Evolutionary conservation across 345 rosid species (phyloP), one percentile per base, ranked within the genome.

Genomic region (Alliaria petiolata): DNA sequence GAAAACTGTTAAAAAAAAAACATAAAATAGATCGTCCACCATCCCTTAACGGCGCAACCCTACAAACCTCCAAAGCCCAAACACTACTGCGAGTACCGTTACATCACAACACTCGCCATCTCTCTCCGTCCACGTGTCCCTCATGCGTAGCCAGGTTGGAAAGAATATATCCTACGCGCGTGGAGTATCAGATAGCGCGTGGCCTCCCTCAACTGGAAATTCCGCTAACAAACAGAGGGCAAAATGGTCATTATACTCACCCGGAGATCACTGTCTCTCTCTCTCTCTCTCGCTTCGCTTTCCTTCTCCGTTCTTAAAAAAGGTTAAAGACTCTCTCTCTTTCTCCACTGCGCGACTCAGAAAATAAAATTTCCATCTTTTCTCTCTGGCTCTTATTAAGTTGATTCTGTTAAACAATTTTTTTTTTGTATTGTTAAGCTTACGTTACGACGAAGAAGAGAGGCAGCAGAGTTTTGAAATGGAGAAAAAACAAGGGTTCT

Each of bases 401-500:
- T 8, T 11, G 5, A 8, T 28, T 69, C 40, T 33, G 16, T n/a
- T 8, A 4, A 28, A 3, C 59, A 7, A n/a, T 12, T 30, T 17
- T 17, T 9, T 17, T 5, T 33, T 1, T 62, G 44, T 22, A 8
- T 12, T 47, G 16, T 17, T 25, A 50, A 33, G 63, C 33, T 59
- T 52, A 46, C 33, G 50, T 46, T 35, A 12, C 26, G 52, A 34
- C 8, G 75, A 25, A 57, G 58, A 58, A 56, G 59, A 67, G 26
- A 8, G 11, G 44, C 12, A 5, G 28, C 35, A 8, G 39, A 46
- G 35, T 30, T 20, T 4, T 0, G 1, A 43, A 55, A 95, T 95
- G 98, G 99, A 95, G 80, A 95, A 84, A 71, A 92, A 86, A 57
- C 96, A 92, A 70, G 86, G 93, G 11, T 95, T 95, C 69, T 90